These are phyloP conservation scores for Aureobasidium lini DNA, from an alignment of 2,329 filamentous ascomycete genomes.

Conservation along the genomic window DNA sequence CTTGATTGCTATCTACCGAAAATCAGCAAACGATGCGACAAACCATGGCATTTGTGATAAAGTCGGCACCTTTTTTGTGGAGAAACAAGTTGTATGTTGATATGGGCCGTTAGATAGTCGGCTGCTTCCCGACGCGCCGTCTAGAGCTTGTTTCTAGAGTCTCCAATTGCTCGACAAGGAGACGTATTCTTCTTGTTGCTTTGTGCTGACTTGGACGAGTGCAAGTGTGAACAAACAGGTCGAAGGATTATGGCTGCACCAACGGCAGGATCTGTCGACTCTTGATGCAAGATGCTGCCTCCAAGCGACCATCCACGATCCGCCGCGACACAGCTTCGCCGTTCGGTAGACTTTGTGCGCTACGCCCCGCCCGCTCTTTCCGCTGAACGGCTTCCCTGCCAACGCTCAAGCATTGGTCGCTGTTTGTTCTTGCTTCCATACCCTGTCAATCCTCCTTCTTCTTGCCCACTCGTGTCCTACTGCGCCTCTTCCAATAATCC, in stretches of 20 bases:
- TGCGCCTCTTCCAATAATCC: neutral
- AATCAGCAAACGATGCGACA: conserved; percentile 8
- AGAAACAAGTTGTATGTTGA: conserved; percentile 2
- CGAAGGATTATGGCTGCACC: neutral
- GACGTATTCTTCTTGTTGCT: neutral
- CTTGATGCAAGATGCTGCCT: neutral
- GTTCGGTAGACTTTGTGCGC: neutral
- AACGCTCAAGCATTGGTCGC: neutral
- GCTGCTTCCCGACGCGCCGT: conserved; percentile 4
- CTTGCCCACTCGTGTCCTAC: neutral
- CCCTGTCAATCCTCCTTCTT: neutral
- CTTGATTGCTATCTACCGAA: conserved; percentile 1
- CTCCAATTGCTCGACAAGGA: neutral
- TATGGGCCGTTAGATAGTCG: conserved; percentile 3
- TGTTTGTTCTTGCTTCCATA: neutral
- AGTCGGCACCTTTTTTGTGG: conserved; percentile 10
- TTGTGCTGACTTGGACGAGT: neutral
- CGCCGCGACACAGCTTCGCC: neutral
- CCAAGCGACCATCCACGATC: neutral
- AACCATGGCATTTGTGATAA: neutral
- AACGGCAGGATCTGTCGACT: neutral
- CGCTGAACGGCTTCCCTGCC: neutral
- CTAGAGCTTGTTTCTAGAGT: neutral
- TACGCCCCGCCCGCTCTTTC: neutral
- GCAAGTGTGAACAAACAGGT: neutral